Base-by-base conservation (phyloP, 2,329 filamentous ascomycete genomes). In the Arthrobotrys pseudoclavata region DNA sequence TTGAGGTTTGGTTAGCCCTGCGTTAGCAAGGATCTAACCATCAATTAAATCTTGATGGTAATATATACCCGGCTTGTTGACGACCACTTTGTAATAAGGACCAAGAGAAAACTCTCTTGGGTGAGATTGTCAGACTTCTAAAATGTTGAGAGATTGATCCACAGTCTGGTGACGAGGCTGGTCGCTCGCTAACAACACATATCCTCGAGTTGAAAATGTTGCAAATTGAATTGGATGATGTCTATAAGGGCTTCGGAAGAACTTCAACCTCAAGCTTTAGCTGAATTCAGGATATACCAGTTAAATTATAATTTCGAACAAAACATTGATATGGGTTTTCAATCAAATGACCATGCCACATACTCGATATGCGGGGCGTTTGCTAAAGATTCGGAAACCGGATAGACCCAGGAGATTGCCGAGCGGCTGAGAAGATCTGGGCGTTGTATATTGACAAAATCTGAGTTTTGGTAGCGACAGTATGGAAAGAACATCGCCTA, bases 381-480 rank as follows among this genome's bases (percentile, higher is more conserved):
- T 29, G 13, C 34, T 10, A 60, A 42, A 60, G 18, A 34, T 10
- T 29, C 24, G 55, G 34, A 60, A 60, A 1, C 55, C 31, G 55
- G 24, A 42, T 60, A 18, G 5, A 42, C 22, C 31, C 15, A 29
- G 15, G 18, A 60, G 55, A 60, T 60, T 60, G 55, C 55, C 55
- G 55, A 60, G 42, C n/a, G n/a, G 42, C 42, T n/a, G 42, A 45
- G 42, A 45, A 20, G 55, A 40, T 60, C 55, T 60, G 18, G 55
- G 55, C 55, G 42, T n/a, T 60, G 55, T 34, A 60, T 57, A 42
- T 40, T 26, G 34, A 60, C 20, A 20, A 60, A 20, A 60, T 42
- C 55, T 34, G 55, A 60, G 55, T 20, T 60, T n/a, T 42, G 55
- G 55, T 60, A 60, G 55, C 55, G 55, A 60, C 34, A 24, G 20